Evolutionary conservation across 1,284 basidiomycete genomes (phyloP).

Genomic region (Apiotrichum brassicae): DNA sequence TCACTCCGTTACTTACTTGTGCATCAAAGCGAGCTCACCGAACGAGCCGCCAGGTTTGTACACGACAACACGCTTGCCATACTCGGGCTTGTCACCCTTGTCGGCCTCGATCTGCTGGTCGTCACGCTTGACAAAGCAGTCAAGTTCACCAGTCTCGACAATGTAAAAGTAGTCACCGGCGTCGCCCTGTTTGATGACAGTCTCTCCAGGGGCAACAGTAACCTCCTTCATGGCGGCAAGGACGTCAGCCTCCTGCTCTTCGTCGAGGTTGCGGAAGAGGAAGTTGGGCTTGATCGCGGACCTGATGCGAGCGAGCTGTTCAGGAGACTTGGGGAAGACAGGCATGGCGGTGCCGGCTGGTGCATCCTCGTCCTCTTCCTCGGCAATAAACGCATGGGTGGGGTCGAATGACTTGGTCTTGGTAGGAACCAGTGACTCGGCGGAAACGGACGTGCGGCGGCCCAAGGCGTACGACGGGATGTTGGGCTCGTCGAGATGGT

Average conservation of each 20-base stretch:
- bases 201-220: slow-evolving; percentile 62
- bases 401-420: slow-evolving; percentile 44
- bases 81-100: slow-evolving; percentile 53
- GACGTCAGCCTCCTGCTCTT: slow-evolving; percentile 89
- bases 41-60: slow-evolving; percentile 84
- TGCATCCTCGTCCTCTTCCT: slow-evolving; percentile 44
- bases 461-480: slow-evolving; percentile 65
- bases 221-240: slow-evolving; percentile 94
- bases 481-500: slow-evolving; percentile 24
- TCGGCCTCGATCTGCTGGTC: slow-evolving; percentile 49
- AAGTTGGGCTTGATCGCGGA: slow-evolving; percentile 82
- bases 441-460: slow-evolving; percentile 87
- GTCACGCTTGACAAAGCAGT: slow-evolving; percentile 69
- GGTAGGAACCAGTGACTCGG: slow-evolving; percentile 89
- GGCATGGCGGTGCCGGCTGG: slow-evolving; percentile 48
- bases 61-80: slow-evolving; percentile 73
- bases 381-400: slow-evolving; percentile 28
- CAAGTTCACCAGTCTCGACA: slow-evolving; percentile 80
- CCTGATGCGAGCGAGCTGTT: slow-evolving; percentile 82
- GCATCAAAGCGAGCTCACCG: slow-evolving; percentile 96
- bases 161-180: slow-evolving; percentile 98
- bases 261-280: slow-evolving; percentile 91
- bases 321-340: slow-evolving; percentile 71
- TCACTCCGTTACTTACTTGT: slow-evolving; percentile 63
- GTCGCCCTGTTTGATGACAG: slow-evolving; percentile 93